Conservation (phyloP, 1,284 basidiomycete genomes). For the Sporisorium reilianum region DNA sequence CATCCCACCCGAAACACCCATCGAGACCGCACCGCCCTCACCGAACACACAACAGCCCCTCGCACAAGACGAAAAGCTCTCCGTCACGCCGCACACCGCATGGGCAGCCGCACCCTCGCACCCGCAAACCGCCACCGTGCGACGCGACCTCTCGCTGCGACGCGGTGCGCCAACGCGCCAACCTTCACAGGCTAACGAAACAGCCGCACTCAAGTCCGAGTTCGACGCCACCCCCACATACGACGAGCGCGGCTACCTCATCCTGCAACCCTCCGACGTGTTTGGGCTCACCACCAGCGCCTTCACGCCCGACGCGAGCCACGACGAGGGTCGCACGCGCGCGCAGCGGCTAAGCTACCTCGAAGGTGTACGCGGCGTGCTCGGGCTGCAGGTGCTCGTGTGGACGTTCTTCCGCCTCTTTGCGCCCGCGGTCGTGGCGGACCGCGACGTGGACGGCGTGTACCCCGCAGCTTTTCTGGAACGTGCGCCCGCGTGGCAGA, state of each 20-base stretch:
- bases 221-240: slow-evolving; percentile 7
- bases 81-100: slow-evolving; percentile 14
- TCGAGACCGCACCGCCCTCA: neutral
- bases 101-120: neutral
- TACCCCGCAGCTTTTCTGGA: slow-evolving; percentile 41
- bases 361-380: slow-evolving; percentile 51
- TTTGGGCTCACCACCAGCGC: slow-evolving; percentile 31
- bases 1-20: neutral
- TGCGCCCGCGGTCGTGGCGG: slow-evolving; percentile 54
- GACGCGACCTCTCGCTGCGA: slow-evolving; percentile 23
- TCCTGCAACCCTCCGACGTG: slow-evolving; percentile 27
- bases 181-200: neutral
- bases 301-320: slow-evolving; percentile 24
- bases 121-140: neutral
- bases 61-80: slow-evolving; percentile 20
- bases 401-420: slow-evolving; percentile 62
- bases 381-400: slow-evolving; percentile 53
- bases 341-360: slow-evolving; percentile 27
- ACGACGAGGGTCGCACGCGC: slow-evolving; percentile 43
- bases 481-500: slow-evolving; percentile 42
- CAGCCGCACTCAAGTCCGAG: slow-evolving; percentile 18
- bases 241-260: slow-evolving; percentile 39
- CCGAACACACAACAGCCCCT: neutral
- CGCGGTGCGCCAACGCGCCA: slow-evolving; percentile 3
- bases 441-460: slow-evolving; percentile 47